Base-by-base conservation (phyloP, 1,284 basidiomycete species). In the Porodaedalea pini region DNA sequence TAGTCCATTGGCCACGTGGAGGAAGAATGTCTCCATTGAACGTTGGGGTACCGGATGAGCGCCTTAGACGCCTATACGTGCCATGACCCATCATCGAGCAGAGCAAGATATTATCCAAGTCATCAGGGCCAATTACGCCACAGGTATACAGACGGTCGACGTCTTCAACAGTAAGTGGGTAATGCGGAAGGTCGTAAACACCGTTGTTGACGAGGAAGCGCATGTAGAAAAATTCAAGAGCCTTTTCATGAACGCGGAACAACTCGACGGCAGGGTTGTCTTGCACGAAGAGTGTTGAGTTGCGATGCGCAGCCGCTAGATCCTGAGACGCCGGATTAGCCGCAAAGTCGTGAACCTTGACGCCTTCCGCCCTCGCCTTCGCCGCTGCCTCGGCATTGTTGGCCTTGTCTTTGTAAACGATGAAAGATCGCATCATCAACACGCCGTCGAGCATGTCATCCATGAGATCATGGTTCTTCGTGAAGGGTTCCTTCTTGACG, bases 171-270 rank as follows among this genome's bases (percentile, higher is more conserved):
- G 54, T 48, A n/a, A 49, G 21, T 8, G 10, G 23, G 25, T 6
- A 25, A 8, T n/a, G 25, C 4, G 54, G 54, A 11, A 47, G 45
- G 25, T 49, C 44, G 37, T 47, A 55, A 13, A 49, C 36, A 21
- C 44, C 54, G 21, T 45, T 29, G 2, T 39, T 19, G 19, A 37
- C 31, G n/a, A 55, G 47, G 21, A 34, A 48, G 17, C 44, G 44
- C 23, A 55, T 8, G 34, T 55, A 55, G 13, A 47, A 27, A 13
- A 55, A 55, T 21, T 37, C 36, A 19, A 37, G 27, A 15, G 34
- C 44, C 32, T 48, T 55, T n/a, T 29, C 10, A 10, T 48, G n/a
- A 21, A 21, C 54, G 25, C 25, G 17, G 25, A 55, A 55, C 13
- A 41, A n/a, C 25, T 41, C 51, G 10, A 41, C 32, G 7, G 17